Conservation (phyloP, 2,329 filamentous ascomycete genomes). For the Zasmidium angulare region DNA sequence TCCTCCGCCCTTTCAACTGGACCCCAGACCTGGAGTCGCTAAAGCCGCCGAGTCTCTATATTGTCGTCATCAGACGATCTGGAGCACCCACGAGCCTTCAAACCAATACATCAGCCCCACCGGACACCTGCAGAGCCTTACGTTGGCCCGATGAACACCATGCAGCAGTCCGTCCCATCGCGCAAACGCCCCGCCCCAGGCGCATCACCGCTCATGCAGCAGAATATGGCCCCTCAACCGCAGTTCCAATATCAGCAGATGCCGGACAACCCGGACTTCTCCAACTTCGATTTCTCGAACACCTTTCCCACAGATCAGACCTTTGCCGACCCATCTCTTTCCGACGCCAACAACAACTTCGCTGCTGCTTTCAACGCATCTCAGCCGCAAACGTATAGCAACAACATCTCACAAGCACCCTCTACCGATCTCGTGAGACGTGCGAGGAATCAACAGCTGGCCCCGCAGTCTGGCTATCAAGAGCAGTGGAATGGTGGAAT, state of each 20-base stretch:
- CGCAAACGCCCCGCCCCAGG: slow-evolving; percentile 75
- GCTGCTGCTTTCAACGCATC: slow-evolving; percentile 27
- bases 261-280: slow-evolving; percentile 44
- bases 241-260: slow-evolving; percentile 43
- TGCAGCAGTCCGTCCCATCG: slow-evolving; percentile 23
- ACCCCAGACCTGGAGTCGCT: neutral
- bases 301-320: slow-evolving; percentile 30
- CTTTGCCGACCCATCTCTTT: slow-evolving; percentile 39
- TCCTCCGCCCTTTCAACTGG: neutral
- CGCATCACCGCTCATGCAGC: slow-evolving; percentile 62
- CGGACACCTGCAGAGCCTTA: neutral
- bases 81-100: neutral
- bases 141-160: slow-evolving; percentile 4
- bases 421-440: slow-evolving; percentile 49
- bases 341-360: slow-evolving; percentile 37
- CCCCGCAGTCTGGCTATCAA: slow-evolving; percentile 31
- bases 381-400: slow-evolving; percentile 26
- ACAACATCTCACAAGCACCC: slow-evolving; percentile 18
- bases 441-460: slow-evolving; percentile 48
- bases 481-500: slow-evolving; percentile 42
- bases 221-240: slow-evolving; percentile 38
- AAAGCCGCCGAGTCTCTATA: neutral
- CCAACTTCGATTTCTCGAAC: slow-evolving; percentile 31
- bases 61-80: neutral
- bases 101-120: neutral